Percentiles rank a stretch among this genome's conserved stretches.
phyloP scores from a whole-genome alignment of 352 stramenopile genomes.

The Globisporangium parvum region DNA sequence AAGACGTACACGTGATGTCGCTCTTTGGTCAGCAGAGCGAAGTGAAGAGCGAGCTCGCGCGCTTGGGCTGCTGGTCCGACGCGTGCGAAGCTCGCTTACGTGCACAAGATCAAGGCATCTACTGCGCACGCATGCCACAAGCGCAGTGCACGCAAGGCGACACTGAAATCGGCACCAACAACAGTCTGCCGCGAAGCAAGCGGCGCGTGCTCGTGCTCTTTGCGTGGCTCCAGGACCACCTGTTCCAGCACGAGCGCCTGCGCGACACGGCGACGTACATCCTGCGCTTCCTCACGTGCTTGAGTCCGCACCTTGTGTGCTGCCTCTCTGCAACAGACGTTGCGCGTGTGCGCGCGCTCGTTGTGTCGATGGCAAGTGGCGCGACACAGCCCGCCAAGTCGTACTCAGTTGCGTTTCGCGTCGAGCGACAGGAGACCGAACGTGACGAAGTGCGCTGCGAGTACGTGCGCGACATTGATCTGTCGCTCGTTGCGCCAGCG shows the following conservation, averaged over 20 bases:
- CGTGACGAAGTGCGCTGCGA: conserved; percentile 9
- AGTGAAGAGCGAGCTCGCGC: conserved; percentile 34
- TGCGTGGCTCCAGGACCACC: conserved; percentile 41
- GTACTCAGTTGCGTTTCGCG: conserved; percentile 13
- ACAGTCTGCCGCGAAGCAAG: neutral
- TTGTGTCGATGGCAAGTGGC: neutral
- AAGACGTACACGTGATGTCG: conserved; percentile 27
- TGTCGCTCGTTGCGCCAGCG: neutral
- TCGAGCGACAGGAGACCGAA: conserved; percentile 13
- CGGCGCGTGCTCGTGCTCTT: conserved; percentile 68
- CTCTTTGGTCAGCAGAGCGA: conserved; percentile 59
- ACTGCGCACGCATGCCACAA: conserved; percentile 18
- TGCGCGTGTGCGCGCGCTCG: conserved; percentile 1
- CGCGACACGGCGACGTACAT: conserved; percentile 66
- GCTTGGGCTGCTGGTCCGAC: conserved; percentile 33
- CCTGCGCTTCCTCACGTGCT: conserved; percentile 37
- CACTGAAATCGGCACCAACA: neutral
- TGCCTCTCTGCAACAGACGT: conserved; percentile 12
- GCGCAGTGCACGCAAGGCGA: too few species aligned
- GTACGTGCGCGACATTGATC: neutral
- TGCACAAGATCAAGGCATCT: conserved; percentile 48
- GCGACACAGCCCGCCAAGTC: conserved; percentile 7
- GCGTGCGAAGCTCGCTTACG: conserved; percentile 33
- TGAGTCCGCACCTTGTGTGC: conserved; percentile 13
- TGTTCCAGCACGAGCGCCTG: conserved; percentile 35